Base-by-base conservation (phyloP, 2,329 filamentous ascomycete genomes). In the Aaosphaeria arxii region DNA sequence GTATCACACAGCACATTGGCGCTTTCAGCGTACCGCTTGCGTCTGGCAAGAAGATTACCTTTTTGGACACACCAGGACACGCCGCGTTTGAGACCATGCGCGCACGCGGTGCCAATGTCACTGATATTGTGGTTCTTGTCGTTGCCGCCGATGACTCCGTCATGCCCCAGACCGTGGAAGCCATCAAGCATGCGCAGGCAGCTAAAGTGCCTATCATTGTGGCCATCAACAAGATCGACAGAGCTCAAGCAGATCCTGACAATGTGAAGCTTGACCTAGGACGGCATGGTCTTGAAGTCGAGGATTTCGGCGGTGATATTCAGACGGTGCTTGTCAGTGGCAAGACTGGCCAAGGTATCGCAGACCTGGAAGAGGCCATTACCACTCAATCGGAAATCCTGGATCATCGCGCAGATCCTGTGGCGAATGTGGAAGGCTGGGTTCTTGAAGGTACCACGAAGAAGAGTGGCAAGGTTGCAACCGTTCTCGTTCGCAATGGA, bases 1-100 rank as follows among this genome's bases (percentile, higher is more conserved):
- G 94, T 33, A 99, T 99, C 65, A 99, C 94, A 0, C 94, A 99
- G 69, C 94, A 99, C 64, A 99, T 99, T 56, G 95, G 94, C 70
- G 94, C 94, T 11, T 99, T 99, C 74, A 91, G 91, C 5, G 94
- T 99, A 1, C 83, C 83, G 13, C 85, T 99, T 6, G 64, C 89
- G 4, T 85, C 84, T 5, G 91, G 91, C 40, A 95, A 92, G 70
- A 83, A 84, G 35, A 96, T 99, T 57, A 99, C 95, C 0, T 99
- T 99, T 75, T 79, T 99, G 30, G 94, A 99, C 66, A 99, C 94
- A 0, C 94, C 94, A 1, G 94, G 94, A 1, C 94, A 99, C 73
- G 90, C 92, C 30, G 95, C 94, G 0, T 99, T 99, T 71, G 74
- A 97, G 56, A 88, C 87, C 36, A 99, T 99, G 94, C 87, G 94